Conservation (phyloP, 768 basidiomycete species). For the Stropharia rugosoannulata region DNA sequence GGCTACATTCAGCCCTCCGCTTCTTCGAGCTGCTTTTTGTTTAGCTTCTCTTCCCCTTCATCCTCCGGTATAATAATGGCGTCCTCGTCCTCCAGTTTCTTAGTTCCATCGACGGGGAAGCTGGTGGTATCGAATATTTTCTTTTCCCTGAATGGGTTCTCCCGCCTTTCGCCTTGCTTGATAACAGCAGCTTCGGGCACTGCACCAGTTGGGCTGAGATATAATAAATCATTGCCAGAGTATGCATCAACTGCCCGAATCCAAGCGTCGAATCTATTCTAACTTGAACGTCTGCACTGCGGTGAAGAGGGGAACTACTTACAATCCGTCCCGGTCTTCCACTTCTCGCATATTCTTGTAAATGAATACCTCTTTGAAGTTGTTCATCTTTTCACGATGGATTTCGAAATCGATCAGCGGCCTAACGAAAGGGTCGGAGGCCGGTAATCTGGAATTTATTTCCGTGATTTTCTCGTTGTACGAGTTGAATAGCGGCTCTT, state of each 20-base stretch:
- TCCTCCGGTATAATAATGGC: conserved; percentile 38
- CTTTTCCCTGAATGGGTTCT: conserved; percentile 67
- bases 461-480: conserved; percentile 63
- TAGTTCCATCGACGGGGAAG: conserved; percentile 35
- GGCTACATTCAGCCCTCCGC: conserved; percentile 43
- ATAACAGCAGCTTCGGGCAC: conserved; percentile 74
- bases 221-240: conserved; percentile 73
- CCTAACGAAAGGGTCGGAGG: conserved; percentile 60
- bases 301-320: conserved; percentile 25
- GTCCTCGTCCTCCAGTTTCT: conserved; percentile 31
- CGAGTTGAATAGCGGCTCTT: conserved; percentile 78
- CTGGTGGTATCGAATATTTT: conserved; percentile 66
- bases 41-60: conserved; percentile 37
- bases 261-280: conserved; percentile 79
- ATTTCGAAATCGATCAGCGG: conserved; percentile 71
- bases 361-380: conserved; percentile 84
- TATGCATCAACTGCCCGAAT: conserved; percentile 75
- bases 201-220: conserved; percentile 73
- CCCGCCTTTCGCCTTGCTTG: conserved; percentile 53
- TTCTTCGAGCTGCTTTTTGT: conserved; percentile 47
- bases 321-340: conserved; percentile 80
- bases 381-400: conserved; percentile 66
- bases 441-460: conserved; percentile 51
- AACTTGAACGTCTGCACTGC: background rate
- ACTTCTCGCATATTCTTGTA: conserved; percentile 85